Conservation (phyloP, 73 alveolate species). For the Loxodes magnus region DNA sequence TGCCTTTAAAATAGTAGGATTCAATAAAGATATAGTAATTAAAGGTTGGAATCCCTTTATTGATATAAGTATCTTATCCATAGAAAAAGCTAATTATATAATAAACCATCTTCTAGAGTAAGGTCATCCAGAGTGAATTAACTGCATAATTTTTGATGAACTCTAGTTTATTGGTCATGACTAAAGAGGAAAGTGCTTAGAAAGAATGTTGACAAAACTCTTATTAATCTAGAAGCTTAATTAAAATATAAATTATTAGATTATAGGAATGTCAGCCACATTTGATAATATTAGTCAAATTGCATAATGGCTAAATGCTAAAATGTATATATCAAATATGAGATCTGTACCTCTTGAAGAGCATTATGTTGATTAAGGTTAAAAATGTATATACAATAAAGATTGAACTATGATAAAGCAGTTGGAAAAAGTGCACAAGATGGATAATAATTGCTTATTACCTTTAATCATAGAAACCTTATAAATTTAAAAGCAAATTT, state of each 20-base stretch:
- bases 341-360: constrained; percentile 63
- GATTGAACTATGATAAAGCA: too few relatives aligned
- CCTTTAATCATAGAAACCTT: too few relatives aligned
- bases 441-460: too few relatives aligned
- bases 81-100: constrained; percentile 54
- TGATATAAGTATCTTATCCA: constrained; percentile 59
- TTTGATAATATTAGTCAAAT: constrained; percentile 29
- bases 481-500: too few relatives aligned
- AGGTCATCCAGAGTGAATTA: background rate
- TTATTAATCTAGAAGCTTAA: background rate
- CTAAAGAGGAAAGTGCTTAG: constrained; percentile 30
- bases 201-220: background rate
- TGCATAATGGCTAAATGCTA: constrained; percentile 43
- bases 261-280: constrained; percentile 65
- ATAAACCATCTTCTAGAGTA: constrained; percentile 48
- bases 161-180: constrained; percentile 33
- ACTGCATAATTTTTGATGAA: constrained; percentile 15
- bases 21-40: background rate
- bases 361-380: too few relatives aligned
- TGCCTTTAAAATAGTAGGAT: constrained; percentile 26
- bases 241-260: constrained; percentile 8
- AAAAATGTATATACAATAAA: too few relatives aligned
- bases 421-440: too few relatives aligned
- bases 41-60: constrained; percentile 33
- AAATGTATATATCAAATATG: constrained; percentile 29